These are phyloP conservation scores for Insectozyma bohioensis DNA, from an alignment of 1,139 yeast species.

Conservation along the genomic window DNA sequence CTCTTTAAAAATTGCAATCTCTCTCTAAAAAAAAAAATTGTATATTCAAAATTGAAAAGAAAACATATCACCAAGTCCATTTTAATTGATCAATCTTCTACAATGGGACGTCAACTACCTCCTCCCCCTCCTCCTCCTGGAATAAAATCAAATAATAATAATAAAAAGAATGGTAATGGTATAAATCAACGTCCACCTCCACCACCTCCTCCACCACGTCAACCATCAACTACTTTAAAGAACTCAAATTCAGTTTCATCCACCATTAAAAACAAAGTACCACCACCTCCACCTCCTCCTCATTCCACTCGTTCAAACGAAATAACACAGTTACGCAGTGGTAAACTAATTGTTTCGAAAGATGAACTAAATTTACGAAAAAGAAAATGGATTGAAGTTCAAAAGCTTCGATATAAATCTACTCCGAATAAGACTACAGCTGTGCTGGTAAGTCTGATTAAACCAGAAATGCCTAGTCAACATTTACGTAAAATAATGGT, in stretches of 20 bases:
- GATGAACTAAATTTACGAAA: conserved; percentile 43
- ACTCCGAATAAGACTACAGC: conserved; percentile 23
- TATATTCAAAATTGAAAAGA: too few relatives aligned
- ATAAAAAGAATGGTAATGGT: conserved; percentile 10
- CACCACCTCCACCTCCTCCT: conserved; percentile 14
- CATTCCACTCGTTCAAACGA: background rate
- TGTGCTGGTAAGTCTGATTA: conserved; percentile 55
- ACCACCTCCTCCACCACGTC: conserved; percentile 14
- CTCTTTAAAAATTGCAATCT: too few relatives aligned
- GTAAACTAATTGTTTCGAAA: background rate
- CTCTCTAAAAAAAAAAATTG: too few relatives aligned
- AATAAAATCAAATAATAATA: conserved; percentile 6
- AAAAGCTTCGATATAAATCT: conserved; percentile 52
- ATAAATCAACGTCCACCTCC: conserved; percentile 20
- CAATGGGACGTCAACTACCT: conserved; percentile 28
- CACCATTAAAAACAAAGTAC: background rate
- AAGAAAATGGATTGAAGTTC: conserved; percentile 64
- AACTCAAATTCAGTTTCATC: background rate
- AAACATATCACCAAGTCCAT: too few relatives aligned
- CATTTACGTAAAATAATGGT: conserved; percentile 82
- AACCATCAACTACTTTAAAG: conserved; percentile 10
- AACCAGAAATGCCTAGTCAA: conserved; percentile 91
- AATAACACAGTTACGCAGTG: background rate
- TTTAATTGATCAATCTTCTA: background rate
- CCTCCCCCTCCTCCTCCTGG: conserved; percentile 34